phyloP scores from a whole-genome alignment of 1,284 basidiomycete genomes.

The Kwoniella shivajii region DNA sequence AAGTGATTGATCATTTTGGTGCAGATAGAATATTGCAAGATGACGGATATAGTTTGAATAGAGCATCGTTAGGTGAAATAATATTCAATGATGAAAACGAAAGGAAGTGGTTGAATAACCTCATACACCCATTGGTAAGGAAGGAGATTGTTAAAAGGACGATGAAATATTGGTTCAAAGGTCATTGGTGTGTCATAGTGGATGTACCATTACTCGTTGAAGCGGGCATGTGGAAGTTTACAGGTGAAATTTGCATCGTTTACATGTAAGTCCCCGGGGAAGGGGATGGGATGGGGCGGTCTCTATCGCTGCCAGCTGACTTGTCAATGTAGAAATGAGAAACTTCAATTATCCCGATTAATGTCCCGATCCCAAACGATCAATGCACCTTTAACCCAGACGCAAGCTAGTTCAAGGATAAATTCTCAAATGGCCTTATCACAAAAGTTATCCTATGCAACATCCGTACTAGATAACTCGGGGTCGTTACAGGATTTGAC shows the following conservation, averaged over 20 bases:
- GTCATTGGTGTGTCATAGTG: conserved; percentile 76
- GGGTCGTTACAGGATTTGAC: conserved; percentile 70
- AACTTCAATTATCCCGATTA: conserved; percentile 74
- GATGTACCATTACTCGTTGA: conserved; percentile 96
- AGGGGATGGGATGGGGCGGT: neutral
- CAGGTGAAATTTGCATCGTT: conserved; percentile 82
- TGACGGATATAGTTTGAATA: conserved; percentile 71
- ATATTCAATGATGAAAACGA: conserved; percentile 78
- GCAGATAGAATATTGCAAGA: conserved; percentile 62
- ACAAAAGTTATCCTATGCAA: conserved; percentile 79
- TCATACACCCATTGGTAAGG: conserved; percentile 87
- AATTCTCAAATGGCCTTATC: conserved; percentile 78
- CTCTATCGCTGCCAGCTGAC: too few relatives aligned
- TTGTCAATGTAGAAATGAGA: conserved; percentile 52
- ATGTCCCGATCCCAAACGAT: conserved; percentile 63
- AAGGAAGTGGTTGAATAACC: conserved; percentile 74
- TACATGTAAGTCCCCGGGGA: conserved; percentile 58
- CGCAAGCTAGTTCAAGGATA: conserved; percentile 69
- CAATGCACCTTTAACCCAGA: conserved; percentile 58
- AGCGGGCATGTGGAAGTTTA: conserved; percentile 80
- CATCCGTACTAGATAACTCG: conserved; percentile 86
- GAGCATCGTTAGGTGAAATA: conserved; percentile 79
- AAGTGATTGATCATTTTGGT: conserved; percentile 75
- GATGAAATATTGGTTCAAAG: conserved; percentile 72
- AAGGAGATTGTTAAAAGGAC: conserved; percentile 73